These are phyloP conservation scores for Gaillardinia entomophila DNA, from an alignment of 805 yeast species.

Conservation along the genomic window DNA sequence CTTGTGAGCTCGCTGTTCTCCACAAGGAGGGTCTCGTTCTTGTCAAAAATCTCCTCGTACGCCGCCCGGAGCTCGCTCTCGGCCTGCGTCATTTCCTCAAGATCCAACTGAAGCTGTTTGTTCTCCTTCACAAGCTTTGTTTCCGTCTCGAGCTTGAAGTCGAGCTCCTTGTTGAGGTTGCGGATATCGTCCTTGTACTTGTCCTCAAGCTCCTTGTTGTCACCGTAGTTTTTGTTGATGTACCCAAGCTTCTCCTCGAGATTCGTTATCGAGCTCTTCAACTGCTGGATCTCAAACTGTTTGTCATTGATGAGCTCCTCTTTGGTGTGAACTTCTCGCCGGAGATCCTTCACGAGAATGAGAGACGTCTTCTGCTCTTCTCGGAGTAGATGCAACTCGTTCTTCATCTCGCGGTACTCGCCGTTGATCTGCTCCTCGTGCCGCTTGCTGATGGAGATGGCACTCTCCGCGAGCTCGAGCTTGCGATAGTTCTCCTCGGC, in stretches of 20 bases:
- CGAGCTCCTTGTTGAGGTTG: conserved; percentile 47
- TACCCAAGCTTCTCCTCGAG: conserved; percentile 53
- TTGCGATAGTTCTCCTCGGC: conserved; percentile 71
- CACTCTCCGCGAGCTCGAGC: conserved; percentile 73
- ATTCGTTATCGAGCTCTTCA: conserved; percentile 42
- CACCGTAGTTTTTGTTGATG: conserved; percentile 40
- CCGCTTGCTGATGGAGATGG: conserved; percentile 56
- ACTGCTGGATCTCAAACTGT: conserved; percentile 47
- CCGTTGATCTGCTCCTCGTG: conserved; percentile 49
- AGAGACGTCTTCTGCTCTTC: conserved; percentile 54
- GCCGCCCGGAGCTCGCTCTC: conserved; percentile 23
- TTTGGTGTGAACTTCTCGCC: conserved; percentile 43
- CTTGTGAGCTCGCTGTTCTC: conserved; percentile 19
- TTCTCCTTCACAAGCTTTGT: conserved; percentile 59
- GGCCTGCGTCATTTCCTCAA: conserved; percentile 38
- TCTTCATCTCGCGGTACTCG: conserved; percentile 41
- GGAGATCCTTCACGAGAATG: conserved; percentile 45
- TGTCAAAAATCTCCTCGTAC: conserved; percentile 34
- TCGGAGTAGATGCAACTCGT: conserved; percentile 41
- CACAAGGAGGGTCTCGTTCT: conserved; percentile 32
- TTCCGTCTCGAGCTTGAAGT: conserved; percentile 54
- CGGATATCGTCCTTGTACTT: conserved; percentile 49
- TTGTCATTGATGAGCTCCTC: conserved; percentile 54
- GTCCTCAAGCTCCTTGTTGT: conserved; percentile 35
- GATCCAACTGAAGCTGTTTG: conserved; percentile 54